These are phyloP conservation scores for Malus hybrid DNA, from an alignment of 331 rosid species.

Conservation along the genomic window DNA sequence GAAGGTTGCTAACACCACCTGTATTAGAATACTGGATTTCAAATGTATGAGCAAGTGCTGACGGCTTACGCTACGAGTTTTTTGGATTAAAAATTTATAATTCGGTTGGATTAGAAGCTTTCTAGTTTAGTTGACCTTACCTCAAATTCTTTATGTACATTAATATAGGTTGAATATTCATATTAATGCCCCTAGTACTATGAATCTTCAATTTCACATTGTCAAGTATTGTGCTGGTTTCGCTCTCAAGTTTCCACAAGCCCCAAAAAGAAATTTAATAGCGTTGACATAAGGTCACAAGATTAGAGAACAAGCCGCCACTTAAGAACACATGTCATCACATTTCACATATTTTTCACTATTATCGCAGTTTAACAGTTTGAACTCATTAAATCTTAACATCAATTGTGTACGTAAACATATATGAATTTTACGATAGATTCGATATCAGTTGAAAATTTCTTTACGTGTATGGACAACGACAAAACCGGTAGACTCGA, in stretches of 20 bases:
- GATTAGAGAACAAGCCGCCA: neutral
- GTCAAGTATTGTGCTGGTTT: neutral
- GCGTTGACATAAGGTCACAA: neutral
- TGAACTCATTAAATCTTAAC: too few species aligned
- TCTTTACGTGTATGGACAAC: neutral
- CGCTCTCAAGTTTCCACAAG: neutral
- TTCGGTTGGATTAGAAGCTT: neutral
- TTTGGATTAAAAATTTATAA: neutral
- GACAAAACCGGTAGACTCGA: neutral
- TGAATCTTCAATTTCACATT: slow-evolving; percentile 4
- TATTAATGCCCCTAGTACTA: neutral
- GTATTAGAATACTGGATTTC: too few species aligned
- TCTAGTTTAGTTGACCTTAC: neutral
- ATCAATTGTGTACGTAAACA: neutral
- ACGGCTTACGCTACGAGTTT: too few species aligned
- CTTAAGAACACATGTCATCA: neutral
- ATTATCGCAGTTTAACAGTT: too few species aligned
- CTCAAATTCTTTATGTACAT: slow-evolving; percentile 1
- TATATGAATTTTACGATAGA: neutral
- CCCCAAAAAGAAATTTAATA: neutral
- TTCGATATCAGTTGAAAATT: neutral
- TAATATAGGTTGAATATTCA: too few species aligned
- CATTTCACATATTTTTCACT: too few species aligned
- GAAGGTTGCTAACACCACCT: fast-evolving
- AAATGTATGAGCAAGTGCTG: too few species aligned